These are phyloP conservation scores for Geoglossum glabrum DNA, from an alignment of 495 filamentous ascomycete genomes.

Conservation along the genomic window DNA sequence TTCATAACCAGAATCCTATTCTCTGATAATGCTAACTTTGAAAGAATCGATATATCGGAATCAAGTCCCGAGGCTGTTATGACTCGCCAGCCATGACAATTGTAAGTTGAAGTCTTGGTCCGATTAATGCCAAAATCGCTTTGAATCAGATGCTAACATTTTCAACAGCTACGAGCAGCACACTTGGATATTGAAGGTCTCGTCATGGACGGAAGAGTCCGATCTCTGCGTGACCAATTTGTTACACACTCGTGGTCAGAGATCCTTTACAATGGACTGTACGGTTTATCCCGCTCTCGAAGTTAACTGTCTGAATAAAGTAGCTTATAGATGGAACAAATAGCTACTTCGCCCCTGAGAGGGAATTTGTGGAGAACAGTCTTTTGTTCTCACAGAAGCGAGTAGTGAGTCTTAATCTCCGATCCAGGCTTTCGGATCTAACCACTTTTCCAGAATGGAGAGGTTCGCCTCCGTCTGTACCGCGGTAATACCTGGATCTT, in stretches of 20 bases:
- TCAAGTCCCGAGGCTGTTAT: slow-evolving; percentile 84
- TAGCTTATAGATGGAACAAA: too few species aligned
- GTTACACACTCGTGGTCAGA: slow-evolving; percentile 40
- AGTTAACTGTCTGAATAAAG: too few species aligned
- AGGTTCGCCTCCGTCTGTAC: slow-evolving; percentile 50
- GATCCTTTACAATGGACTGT: slow-evolving; percentile 61
- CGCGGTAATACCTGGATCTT: slow-evolving; percentile 59
- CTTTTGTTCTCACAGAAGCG: slow-evolving; percentile 47
- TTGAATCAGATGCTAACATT: too few species aligned
- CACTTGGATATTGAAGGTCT: slow-evolving; percentile 72
- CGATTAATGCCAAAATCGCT: too few species aligned
- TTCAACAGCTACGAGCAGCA: too few species aligned
- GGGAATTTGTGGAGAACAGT: slow-evolving; percentile 55
- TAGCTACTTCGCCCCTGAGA: slow-evolving; percentile 65
- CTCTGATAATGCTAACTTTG: slow-evolving; percentile 32
- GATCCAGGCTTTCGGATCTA: not conserved
- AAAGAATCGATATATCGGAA: slow-evolving; percentile 70
- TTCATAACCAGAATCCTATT: not conserved
- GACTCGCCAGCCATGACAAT: slow-evolving; percentile 57
- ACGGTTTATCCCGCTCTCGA: too few species aligned
- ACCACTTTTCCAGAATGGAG: slow-evolving; percentile 24
- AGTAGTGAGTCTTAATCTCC: slow-evolving; percentile 17
- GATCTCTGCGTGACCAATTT: slow-evolving; percentile 65
- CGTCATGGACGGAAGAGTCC: slow-evolving; percentile 64
- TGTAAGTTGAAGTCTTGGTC: too few species aligned